These are phyloP conservation scores for Globisporangium parvum DNA, from an alignment of 352 stramenopile species.

Conservation along the genomic window DNA sequence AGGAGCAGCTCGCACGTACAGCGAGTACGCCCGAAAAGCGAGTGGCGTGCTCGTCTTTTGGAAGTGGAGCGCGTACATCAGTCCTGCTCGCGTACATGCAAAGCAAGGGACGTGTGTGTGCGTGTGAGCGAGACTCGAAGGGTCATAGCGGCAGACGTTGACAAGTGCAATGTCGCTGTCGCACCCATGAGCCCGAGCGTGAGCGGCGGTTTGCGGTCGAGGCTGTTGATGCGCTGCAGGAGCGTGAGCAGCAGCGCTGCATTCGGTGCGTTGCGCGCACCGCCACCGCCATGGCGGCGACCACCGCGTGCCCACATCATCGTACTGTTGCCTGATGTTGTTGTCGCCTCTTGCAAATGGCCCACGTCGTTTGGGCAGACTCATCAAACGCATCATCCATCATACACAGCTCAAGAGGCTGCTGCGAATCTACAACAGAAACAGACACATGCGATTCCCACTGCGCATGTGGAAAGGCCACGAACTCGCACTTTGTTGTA, in stretches of 20 bases:
- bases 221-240: conserved; percentile 35
- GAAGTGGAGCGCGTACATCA: conserved; percentile 58
- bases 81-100: conserved; percentile 14
- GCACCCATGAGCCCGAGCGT: conserved; percentile 40
- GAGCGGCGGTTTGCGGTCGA: conserved; percentile 61
- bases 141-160: background rate
- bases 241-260: conserved; percentile 31
- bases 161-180: background rate
- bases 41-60: conserved; percentile 32
- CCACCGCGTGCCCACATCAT: conserved; percentile 4
- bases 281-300: background rate
- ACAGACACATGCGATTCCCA: too few relatives aligned
- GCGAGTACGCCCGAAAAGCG: conserved; percentile 31
- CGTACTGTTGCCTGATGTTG: background rate
- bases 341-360: background rate
- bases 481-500: background rate
- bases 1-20: conserved; percentile 23
- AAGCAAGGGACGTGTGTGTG: background rate
- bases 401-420: background rate
- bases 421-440: too few relatives aligned
- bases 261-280: conserved; percentile 8
- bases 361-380: background rate
- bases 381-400: background rate
- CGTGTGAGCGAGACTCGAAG: background rate
- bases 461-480: background rate